Percentiles rank a stretch among this genome's conserved stretches.
These are phyloP conservation scores for Suhomyces yuchorum DNA, from an alignment of 1,139 yeast species.

Conservation along the genomic window DNA sequence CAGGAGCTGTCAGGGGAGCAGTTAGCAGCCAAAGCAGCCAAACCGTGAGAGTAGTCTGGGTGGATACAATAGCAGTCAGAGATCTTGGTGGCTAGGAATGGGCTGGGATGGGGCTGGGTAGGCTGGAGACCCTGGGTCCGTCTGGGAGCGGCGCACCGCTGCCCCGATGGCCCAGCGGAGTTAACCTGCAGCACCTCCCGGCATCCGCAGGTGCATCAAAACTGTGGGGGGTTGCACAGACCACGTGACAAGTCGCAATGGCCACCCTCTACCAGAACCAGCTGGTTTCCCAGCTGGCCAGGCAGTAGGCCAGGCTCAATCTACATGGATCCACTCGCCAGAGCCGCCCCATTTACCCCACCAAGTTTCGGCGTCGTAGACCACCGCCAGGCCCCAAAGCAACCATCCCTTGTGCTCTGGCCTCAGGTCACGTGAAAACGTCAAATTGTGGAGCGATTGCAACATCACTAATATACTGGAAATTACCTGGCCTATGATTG, in stretches of 20 bases:
- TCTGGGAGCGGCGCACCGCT: not conserved
- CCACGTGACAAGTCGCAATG: constrained; percentile 15
- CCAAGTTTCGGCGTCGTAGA: not conserved
- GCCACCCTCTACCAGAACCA: too few species aligned
- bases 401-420: not conserved
- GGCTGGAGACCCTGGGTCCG: not conserved
- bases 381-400: not conserved
- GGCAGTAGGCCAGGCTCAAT: too few species aligned
- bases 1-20: not conserved
- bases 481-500: not conserved
- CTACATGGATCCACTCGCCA: not conserved
- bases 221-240: constrained; percentile 1
- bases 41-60: not conserved
- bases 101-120: not conserved
- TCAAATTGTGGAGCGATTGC: constrained; percentile 18
- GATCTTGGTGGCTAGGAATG: too few species aligned
- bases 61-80: too few species aligned
- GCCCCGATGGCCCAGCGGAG: not conserved
- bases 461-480: constrained; percentile 9
- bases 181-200: not conserved
- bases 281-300: too few species aligned
- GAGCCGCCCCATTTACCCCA: not conserved
- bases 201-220: not conserved
- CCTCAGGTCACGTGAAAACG: constrained; percentile 15
- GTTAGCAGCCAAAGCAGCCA: not conserved